Conservation (phyloP, 345 rosid genomes). For the Eucalyptus coolabah region DNA sequence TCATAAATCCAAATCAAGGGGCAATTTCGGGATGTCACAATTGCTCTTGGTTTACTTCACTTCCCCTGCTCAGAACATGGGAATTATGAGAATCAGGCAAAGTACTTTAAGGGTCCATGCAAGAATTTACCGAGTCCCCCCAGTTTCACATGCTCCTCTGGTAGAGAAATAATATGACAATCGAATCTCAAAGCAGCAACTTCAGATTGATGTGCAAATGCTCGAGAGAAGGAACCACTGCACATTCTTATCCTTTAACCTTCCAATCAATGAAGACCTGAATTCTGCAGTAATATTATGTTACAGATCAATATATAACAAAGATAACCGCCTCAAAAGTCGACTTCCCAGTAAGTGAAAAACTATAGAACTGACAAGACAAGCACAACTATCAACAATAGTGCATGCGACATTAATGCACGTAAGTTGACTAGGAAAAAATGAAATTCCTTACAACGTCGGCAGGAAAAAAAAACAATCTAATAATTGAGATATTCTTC, state of each 20-base stretch:
- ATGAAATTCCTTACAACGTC: not conserved
- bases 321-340: not conserved
- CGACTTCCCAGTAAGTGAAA: not conserved
- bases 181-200: not conserved
- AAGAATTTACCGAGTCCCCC: not conserved
- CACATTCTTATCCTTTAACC: not conserved
- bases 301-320: not conserved
- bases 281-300: not conserved
- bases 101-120: not conserved
- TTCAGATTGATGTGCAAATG: not conserved
- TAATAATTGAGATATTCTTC: not conserved
- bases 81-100: not conserved
- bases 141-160: not conserved
- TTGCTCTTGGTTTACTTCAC: not conserved
- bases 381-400: not conserved
- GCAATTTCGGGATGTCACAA: too few species aligned
- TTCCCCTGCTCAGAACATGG: not conserved
- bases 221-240: not conserved
- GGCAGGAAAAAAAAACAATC: not conserved
- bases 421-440: not conserved
- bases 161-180: not conserved
- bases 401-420: not conserved
- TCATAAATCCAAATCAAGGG: too few species aligned
- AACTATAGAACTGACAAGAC: not conserved
- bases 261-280: not conserved